Evolutionary conservation across 176 grass and related monocot genomes (phyloP).

Genomic region (Alopecurus myosuroides): DNA sequence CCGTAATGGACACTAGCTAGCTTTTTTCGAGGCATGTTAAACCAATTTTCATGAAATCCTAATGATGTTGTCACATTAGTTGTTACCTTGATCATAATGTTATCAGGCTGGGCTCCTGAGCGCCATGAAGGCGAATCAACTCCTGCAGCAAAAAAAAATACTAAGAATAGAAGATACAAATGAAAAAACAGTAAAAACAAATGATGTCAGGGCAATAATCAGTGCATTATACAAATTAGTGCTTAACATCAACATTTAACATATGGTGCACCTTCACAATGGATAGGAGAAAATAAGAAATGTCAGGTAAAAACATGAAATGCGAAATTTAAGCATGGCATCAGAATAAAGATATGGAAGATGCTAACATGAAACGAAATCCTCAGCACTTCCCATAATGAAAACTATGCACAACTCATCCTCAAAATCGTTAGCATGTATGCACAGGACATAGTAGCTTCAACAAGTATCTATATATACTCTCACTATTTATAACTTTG

Average conservation of each 20-base stretch:
- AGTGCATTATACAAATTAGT: background rate
- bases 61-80: constrained; percentile 8
- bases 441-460: background rate
- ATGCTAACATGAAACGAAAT: background rate
- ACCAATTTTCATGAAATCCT: background rate
- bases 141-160: constrained; percentile 56
- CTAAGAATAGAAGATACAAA: constrained; percentile 17
- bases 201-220: background rate
- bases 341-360: constrained; percentile 2
- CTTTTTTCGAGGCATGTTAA: background rate
- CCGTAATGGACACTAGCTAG: background rate
- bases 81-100: constrained; percentile 93
- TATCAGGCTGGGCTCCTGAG: constrained; percentile 49
- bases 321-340: background rate
- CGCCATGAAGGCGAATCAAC: constrained; percentile 93
- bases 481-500: background rate
- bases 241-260: background rate
- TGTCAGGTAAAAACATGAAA: background rate
- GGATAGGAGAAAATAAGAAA: background rate
- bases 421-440: constrained; percentile 6
- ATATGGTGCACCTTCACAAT: background rate
- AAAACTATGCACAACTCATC: background rate
- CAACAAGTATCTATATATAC: background rate
- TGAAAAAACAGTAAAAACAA: background rate
- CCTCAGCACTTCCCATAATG: background rate